Conservation (phyloP, 176 grass and related monocot species). For the Tillandsia fasciculata region DNA sequence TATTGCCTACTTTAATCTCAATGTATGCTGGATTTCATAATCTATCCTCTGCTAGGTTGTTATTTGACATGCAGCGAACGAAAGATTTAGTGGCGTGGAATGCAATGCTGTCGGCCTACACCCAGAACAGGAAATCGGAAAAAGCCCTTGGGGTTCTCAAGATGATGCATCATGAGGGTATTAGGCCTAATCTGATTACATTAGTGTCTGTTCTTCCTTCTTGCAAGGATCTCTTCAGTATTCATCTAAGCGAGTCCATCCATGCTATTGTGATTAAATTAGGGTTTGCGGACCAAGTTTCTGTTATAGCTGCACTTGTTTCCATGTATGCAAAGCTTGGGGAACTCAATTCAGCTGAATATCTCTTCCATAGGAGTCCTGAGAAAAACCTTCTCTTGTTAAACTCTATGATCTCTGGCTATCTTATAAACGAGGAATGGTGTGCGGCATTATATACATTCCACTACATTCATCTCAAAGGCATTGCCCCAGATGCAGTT, state of each 20-base stretch:
- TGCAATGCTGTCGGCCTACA: slow-evolving; percentile 49
- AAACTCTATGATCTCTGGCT: slow-evolving; percentile 66
- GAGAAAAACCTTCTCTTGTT: slow-evolving; percentile 41
- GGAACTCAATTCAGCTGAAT: slow-evolving; percentile 31
- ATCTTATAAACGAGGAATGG: slow-evolving; percentile 38
- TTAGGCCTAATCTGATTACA: slow-evolving; percentile 40
- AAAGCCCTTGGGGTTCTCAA: slow-evolving; percentile 37
- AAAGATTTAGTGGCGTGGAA: slow-evolving; percentile 50
- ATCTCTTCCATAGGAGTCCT: slow-evolving; percentile 20
- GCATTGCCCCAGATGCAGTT: slow-evolving; percentile 32
- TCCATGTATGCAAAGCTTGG: slow-evolving; percentile 57
- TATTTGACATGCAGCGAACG: slow-evolving; percentile 28
- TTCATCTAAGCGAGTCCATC: slow-evolving; percentile 29
- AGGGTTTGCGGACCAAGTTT: slow-evolving; percentile 38
- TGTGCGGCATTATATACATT: slow-evolving; percentile 23
- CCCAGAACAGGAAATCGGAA: slow-evolving; percentile 29
- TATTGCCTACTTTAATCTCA: slow-evolving; percentile 41
- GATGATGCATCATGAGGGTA: slow-evolving; percentile 26
- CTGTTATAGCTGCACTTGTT: slow-evolving; percentile 47
- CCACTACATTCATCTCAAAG: slow-evolving; percentile 32
- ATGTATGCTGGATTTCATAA: slow-evolving; percentile 41
- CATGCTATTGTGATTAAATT: slow-evolving; percentile 44
- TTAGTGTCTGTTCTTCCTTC: slow-evolving; percentile 48
- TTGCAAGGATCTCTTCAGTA: slow-evolving; percentile 39
- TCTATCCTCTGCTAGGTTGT: slow-evolving; percentile 34